Evolutionary conservation across 2,329 filamentous ascomycete genomes (phyloP), one percentile per base, ranked within the genome.

Genomic region (Rutstroemia sp.): DNA sequence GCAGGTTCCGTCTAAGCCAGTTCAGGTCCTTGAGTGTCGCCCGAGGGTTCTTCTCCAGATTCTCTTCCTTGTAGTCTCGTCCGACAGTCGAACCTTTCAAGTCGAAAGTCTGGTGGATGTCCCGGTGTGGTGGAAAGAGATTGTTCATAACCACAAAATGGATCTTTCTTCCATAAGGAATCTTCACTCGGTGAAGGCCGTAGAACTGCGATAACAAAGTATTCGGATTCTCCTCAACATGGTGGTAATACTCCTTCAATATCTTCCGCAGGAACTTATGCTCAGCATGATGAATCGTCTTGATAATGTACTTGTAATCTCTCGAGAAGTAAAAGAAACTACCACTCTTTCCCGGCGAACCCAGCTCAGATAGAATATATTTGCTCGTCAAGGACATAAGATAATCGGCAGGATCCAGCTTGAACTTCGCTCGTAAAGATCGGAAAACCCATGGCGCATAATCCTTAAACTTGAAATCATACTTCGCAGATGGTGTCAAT

Each of bases 81-180:
- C 94, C 94, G 63, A 97, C 84, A 0, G 92, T 97, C 6, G 94
- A 97, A 8, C 94, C 94, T 74, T 99, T 99, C 64, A 99, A 73
- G 71, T 99, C 94, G 68, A 96, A 99, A 3, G 92, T 99, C 68
- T 90, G 85, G 74, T 99, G 94, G 59, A 99, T 97, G 71, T 99
- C 94, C 64, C 92, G 84, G 73, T 99, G 94, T 6, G 94, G 92
- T 12, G 94, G 94, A 68, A 99, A 99, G 16, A 99, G 81, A 71
- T 99, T 99, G 77, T 99, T 99, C 94, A 99, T 99, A 69, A 99
- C 92, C 58, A 99, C 94, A 66, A 99, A 99, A 73, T 99, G 94
- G 55, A 97, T 96, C 75, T 99, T 99, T 69, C 92, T 87, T 60
- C 94, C 94, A 70, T 96, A 97, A 0, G 92, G 91, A 77, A 96